Evolutionary conservation across 2,329 filamentous ascomycete species (phyloP).

Genomic region (Apiospora kogelbergensis): DNA sequence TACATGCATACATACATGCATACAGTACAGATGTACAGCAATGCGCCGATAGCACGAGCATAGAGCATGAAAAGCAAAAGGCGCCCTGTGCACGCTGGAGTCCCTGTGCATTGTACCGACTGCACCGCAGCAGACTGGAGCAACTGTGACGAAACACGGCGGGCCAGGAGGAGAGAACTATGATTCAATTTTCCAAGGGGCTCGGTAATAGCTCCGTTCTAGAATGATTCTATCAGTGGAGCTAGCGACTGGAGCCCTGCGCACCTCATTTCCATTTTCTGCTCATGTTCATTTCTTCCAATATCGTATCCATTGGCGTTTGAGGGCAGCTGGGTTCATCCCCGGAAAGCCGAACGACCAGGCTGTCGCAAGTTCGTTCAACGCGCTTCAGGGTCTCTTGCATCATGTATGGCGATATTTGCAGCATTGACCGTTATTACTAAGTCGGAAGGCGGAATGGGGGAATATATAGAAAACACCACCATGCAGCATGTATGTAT

Average conservation of each 20-base stretch:
- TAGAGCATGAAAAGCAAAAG: too few relatives aligned
- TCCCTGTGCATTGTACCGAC: background rate
- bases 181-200: constrained; percentile 7
- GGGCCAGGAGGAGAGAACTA: background rate
- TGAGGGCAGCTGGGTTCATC: background rate
- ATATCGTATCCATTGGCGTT: constrained; percentile 7
- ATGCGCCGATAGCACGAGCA: background rate
- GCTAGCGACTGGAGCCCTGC: background rate
- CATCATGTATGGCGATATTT: background rate
- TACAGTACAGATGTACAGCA: background rate
- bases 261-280: constrained; percentile 2
- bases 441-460: background rate
- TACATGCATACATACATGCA: background rate
- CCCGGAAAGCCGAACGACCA: constrained; percentile 1
- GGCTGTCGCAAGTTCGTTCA: background rate
- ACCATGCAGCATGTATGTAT: background rate
- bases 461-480: background rate
- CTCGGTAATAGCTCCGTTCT: constrained; percentile 1
- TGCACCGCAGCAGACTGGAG: background rate
- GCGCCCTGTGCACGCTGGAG: background rate
- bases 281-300: background rate
- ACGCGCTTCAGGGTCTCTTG: background rate
- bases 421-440: background rate
- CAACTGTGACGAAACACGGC: constrained; percentile 1
- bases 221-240: constrained; percentile 8